Conservation (phyloP, 352 stramenopile genomes). For the Peronosclerospora sorghi region DNA sequence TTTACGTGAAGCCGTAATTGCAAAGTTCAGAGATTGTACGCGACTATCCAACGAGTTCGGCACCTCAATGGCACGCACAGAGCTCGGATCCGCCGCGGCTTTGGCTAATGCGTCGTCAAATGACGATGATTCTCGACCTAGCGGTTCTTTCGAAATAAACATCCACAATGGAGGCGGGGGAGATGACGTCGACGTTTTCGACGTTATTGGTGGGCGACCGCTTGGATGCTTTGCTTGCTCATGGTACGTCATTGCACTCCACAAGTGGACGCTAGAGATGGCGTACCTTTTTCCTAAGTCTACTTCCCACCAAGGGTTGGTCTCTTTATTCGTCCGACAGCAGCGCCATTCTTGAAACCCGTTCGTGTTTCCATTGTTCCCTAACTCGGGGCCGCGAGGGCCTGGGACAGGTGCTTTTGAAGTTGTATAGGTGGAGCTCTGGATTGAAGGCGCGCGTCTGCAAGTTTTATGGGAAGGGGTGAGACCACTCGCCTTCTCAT, state of each 20-base stretch:
- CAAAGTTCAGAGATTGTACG: constrained; percentile 16
- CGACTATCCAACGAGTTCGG: constrained; percentile 15
- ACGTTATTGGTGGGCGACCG: constrained; percentile 30
- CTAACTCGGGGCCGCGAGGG: constrained; percentile 27
- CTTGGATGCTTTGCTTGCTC: constrained; percentile 37
- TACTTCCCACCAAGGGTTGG: constrained; percentile 62
- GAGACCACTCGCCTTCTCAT: not conserved
- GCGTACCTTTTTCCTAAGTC: constrained; percentile 29
- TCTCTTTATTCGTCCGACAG: constrained; percentile 43
- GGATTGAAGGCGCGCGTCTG: constrained; percentile 11
- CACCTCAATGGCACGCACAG: constrained; percentile 15
- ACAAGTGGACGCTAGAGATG: constrained; percentile 43
- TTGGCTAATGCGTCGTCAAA: constrained; percentile 14
- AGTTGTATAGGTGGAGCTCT: constrained; percentile 51
- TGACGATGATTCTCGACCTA: constrained; percentile 10
- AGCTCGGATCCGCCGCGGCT: constrained; percentile 1
- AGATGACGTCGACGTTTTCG: constrained; percentile 22
- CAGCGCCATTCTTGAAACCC: constrained; percentile 61
- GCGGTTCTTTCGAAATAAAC: constrained; percentile 41
- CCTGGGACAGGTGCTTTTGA: constrained; percentile 28
- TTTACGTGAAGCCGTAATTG: not conserved
- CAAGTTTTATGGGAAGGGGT: not conserved
- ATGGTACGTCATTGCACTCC: constrained; percentile 67
- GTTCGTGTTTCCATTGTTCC: constrained; percentile 58
- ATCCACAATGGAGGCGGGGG: constrained; percentile 34